A percentile compares a stretch with the other conserved stretches of the same genome.
These are phyloP conservation scores for Penicillium dipodomyicola DNA, from an alignment of 495 filamentous ascomycete genomes.

Conservation along the genomic window DNA sequence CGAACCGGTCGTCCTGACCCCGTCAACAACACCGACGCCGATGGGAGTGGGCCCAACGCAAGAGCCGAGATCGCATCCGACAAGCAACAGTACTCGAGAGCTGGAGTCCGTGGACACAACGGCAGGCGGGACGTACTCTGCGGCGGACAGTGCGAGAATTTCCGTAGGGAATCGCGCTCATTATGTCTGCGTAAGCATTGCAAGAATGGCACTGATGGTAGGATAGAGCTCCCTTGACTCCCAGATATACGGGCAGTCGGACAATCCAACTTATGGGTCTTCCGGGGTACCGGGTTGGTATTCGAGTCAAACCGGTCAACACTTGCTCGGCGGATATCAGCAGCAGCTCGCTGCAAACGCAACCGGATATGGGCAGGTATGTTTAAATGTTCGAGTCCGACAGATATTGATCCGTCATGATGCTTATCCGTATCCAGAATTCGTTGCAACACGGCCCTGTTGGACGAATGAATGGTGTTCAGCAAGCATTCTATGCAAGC, in stretches of 20 bases:
- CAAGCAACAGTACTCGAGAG: conserved; percentile 19
- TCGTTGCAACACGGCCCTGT: background rate
- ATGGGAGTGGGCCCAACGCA: conserved; percentile 33
- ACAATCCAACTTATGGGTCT: conserved; percentile 15
- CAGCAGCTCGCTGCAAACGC: conserved; percentile 10
- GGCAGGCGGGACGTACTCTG: conserved; percentile 18
- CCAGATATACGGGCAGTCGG: conserved; percentile 20
- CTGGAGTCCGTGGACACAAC: conserved; percentile 13
- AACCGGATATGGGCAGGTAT: conserved; percentile 16
- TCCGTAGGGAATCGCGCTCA: conserved; percentile 34
- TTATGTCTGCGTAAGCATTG: conserved; percentile 22
- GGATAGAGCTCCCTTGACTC: conserved; percentile 32
- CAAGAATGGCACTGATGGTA: conserved; percentile 32
- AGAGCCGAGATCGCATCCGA: conserved; percentile 24
- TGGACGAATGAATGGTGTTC: background rate
- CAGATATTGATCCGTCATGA: background rate
- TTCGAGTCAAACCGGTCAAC: conserved; percentile 17
- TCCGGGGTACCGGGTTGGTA: conserved; percentile 20
- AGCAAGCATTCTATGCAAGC: conserved; percentile 1
- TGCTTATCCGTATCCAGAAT: background rate
- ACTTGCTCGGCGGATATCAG: conserved; percentile 6
- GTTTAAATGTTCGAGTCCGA: background rate
- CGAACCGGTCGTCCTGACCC: conserved; percentile 49
- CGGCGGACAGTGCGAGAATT: conserved; percentile 22
- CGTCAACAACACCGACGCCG: conserved; percentile 35